Conservation (phyloP, 2,329 filamentous ascomycete genomes). For the Fusarium sp. region DNA sequence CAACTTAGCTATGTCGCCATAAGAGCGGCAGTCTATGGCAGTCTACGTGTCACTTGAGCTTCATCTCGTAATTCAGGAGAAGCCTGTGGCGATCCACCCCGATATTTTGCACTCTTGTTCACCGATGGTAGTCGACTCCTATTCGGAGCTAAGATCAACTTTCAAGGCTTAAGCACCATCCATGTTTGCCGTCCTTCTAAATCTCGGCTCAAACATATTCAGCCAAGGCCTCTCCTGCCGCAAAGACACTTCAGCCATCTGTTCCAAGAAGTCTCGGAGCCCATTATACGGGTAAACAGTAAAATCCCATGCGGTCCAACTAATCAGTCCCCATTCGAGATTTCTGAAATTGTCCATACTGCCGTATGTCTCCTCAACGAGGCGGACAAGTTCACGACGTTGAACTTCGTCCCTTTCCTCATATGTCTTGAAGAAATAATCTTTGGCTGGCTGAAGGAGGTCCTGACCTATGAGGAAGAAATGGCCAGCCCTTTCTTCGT, state of each 20-base stretch:
- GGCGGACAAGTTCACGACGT: neutral
- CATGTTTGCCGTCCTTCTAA: neutral
- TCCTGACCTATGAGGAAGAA: neutral
- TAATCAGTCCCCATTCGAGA: neutral
- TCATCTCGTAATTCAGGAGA: neutral
- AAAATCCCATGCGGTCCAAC: conserved; percentile 5
- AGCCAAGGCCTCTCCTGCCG: neutral
- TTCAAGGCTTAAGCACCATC: neutral
- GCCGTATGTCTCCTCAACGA: conserved; percentile 3
- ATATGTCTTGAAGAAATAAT: conserved; percentile 1
- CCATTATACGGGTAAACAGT: neutral
- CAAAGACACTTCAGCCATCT: neutral
- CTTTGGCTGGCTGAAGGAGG: neutral
- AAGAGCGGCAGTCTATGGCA: too few species aligned
- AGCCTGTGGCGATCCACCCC: neutral
- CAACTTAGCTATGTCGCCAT: too few species aligned
- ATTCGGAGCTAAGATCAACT: neutral
- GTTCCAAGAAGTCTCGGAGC: neutral
- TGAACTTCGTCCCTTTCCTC: neutral
- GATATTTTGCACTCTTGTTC: too few species aligned
- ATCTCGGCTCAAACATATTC: conserved; percentile 6
- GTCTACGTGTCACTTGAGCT: neutral
- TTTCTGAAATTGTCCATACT: neutral
- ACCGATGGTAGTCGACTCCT: neutral
- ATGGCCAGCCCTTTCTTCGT: neutral